Base-by-base conservation (phyloP, 192 early-diverging fungal genomes). In the Coemansia sp. region DNA sequence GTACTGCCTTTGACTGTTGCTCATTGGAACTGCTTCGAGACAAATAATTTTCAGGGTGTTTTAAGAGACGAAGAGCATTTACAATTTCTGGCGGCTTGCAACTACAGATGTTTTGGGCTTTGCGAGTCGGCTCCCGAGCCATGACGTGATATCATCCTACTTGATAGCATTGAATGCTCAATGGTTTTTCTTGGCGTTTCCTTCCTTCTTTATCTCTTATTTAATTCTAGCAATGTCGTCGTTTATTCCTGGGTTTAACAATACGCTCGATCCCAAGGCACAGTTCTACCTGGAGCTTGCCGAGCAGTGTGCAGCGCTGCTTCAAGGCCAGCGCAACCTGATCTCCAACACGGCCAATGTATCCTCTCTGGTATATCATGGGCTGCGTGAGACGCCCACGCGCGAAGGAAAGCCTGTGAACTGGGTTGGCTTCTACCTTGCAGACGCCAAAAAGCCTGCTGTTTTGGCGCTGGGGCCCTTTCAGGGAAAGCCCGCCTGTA, bases 401-500 rank as follows among this genome's bases (percentile, higher is more conserved):
- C 79, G 81, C 49, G 63, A 86, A 62, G 76, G 73, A 35, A 90
- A 91, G 64, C 88, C 86, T 19, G 88, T 91, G 53, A 91, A 91
- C 73, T 91, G 90, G 90, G 90, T 81, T 23, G 94, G 95, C 0
- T 95, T 95, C 78, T 95, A 97, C 63, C 68, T 94, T n/a, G 64
- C 84, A 0, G 82, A 91, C 68, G 74, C 78, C 44, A 74, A 72
- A 26, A 74, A 72, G 42, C 13, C 68, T 3, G 61, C 42, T 23
- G 47, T 72, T 14, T 63, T 96, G 74, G 78, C 89, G 17, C 80
- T 98, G 63, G 96, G 94, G 1, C 96, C 96, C 38, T 98, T 98
- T 82, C 94, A 98, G 69, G 95, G 94, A 61, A 90, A 89, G 63
- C 83, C 94, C 0, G 96, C 96, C 7, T 98, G 96, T 75, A 95